Percentiles rank a stretch among this genome's conserved stretches.
These are phyloP conservation scores for Mycena epipterygia DNA, from an alignment of 768 basidiomycete genomes.

Conservation along the genomic window DNA sequence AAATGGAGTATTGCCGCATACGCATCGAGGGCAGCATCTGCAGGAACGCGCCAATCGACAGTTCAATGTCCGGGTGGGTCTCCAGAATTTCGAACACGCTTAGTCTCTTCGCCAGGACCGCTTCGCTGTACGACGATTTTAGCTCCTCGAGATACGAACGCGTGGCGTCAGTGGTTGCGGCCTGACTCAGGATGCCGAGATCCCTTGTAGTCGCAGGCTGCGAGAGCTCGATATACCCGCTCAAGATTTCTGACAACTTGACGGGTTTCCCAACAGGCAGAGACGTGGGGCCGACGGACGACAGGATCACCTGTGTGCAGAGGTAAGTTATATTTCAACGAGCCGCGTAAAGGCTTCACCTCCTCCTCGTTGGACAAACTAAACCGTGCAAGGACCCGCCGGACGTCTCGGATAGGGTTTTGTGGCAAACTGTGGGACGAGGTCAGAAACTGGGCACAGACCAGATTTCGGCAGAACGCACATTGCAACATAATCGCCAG, in stretches of 20 bases:
- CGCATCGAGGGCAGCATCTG: slow-evolving; percentile 61
- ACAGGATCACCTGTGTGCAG: slow-evolving; percentile 50
- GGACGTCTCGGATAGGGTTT: slow-evolving; percentile 55
- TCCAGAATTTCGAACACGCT: slow-evolving; percentile 61
- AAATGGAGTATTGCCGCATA: slow-evolving; percentile 65
- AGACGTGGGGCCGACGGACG: slow-evolving; percentile 53
- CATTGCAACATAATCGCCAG: slow-evolving; percentile 65
- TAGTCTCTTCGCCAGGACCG: slow-evolving; percentile 51
- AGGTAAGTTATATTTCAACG: background rate
- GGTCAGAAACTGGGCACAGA: background rate
- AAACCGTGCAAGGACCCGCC: slow-evolving; percentile 53
- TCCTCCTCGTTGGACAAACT: slow-evolving; percentile 54
- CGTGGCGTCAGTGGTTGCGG: slow-evolving; percentile 42
- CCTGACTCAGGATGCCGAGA: slow-evolving; percentile 48
- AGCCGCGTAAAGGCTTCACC: slow-evolving; percentile 37
- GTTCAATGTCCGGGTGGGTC: slow-evolving; percentile 48
- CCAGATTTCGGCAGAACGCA: slow-evolving; percentile 33
- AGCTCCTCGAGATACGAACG: slow-evolving; percentile 47
- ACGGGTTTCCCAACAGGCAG: slow-evolving; percentile 56
- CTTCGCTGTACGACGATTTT: slow-evolving; percentile 45
- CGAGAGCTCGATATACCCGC: slow-evolving; percentile 62
- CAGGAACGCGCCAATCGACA: slow-evolving; percentile 55
- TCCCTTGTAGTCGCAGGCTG: slow-evolving; percentile 62
- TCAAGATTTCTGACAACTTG: slow-evolving; percentile 51
- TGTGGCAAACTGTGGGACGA: slow-evolving; percentile 50